These are phyloP conservation scores for Avena insularis DNA, from an alignment of 176 grass and related monocot species.

Conservation along the genomic window DNA sequence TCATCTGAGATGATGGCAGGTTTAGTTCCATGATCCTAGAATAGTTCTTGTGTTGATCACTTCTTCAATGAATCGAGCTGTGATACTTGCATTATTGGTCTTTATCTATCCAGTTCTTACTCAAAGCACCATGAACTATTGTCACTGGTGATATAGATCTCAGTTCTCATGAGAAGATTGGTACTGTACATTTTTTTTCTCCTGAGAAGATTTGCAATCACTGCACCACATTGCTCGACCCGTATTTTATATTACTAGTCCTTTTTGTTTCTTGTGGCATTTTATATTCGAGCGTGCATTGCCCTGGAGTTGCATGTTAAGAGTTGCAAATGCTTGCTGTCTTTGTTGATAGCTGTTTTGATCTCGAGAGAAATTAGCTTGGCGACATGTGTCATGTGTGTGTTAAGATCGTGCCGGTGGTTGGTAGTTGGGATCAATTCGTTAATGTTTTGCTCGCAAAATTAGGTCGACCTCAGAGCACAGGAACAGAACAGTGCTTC, in stretches of 20 bases:
- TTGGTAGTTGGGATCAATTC: constrained; percentile 30
- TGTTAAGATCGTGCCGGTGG: constrained; percentile 17
- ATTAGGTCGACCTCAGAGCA: constrained; percentile 17
- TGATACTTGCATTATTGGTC: constrained; percentile 18
- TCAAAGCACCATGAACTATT: background rate
- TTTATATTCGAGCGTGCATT: background rate
- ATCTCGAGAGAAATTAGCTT: constrained; percentile 29
- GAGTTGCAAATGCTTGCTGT: background rate
- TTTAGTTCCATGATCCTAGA: background rate
- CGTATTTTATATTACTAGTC: background rate
- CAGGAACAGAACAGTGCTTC: constrained; percentile 2
- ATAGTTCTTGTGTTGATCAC: background rate
- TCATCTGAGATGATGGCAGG: background rate
- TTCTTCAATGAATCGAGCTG: background rate
- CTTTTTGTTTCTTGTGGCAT: background rate
- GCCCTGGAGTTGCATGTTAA: background rate
- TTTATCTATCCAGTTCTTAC: background rate
- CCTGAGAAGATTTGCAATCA: background rate
- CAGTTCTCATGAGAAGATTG: background rate
- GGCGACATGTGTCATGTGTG: background rate
- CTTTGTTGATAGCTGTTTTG: constrained; percentile 28
- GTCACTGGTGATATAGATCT: background rate
- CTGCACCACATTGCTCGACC: background rate
- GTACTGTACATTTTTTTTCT: too few relatives aligned
- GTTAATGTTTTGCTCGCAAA: constrained; percentile 20